These are phyloP conservation scores for Gracilaria gracilis DNA, from an alignment of 23 red algal species.

Conservation along the genomic window DNA sequence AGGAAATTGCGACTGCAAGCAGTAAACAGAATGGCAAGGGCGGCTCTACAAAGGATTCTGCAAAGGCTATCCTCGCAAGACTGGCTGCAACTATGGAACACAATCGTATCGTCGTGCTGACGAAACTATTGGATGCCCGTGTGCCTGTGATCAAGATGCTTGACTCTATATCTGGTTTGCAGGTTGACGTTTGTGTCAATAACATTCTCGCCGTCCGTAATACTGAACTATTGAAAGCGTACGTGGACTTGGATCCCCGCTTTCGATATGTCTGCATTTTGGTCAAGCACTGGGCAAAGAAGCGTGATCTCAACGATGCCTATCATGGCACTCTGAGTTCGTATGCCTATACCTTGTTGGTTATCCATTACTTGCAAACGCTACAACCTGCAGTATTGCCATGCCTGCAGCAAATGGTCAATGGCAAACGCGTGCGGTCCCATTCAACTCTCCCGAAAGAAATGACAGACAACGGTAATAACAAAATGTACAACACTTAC, in stretches of 20 bases:
- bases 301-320: slow-evolving; percentile 90
- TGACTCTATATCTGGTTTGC: slow-evolving; percentile 76
- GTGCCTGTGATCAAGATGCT: slow-evolving; percentile 97
- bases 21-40: slow-evolving; percentile 38
- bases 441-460: slow-evolving; percentile 50
- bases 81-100: slow-evolving; percentile 73
- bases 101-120: slow-evolving; percentile 74
- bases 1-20: not conserved
- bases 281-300: slow-evolving; percentile 95
- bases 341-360: slow-evolving; percentile 91
- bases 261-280: slow-evolving; percentile 88
- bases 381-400: slow-evolving; percentile 81
- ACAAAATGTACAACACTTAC: slow-evolving; percentile 85
- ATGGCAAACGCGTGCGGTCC: slow-evolving; percentile 56
- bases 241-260: slow-evolving; percentile 83
- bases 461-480: slow-evolving; percentile 56
- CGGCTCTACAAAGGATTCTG: slow-evolving; percentile 8
- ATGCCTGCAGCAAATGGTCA: slow-evolving; percentile 84
- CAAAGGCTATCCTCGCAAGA: slow-evolving; percentile 55
- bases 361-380: slow-evolving; percentile 87
- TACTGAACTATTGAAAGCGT: slow-evolving; percentile 86
- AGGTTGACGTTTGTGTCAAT: slow-evolving; percentile 97
- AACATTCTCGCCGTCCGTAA: slow-evolving; percentile 87
- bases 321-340: slow-evolving; percentile 97
- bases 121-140: slow-evolving; percentile 81